Evolutionary conservation across 2,329 filamentous ascomycete genomes (phyloP).

Genomic region (Ilyonectria robusta): DNA sequence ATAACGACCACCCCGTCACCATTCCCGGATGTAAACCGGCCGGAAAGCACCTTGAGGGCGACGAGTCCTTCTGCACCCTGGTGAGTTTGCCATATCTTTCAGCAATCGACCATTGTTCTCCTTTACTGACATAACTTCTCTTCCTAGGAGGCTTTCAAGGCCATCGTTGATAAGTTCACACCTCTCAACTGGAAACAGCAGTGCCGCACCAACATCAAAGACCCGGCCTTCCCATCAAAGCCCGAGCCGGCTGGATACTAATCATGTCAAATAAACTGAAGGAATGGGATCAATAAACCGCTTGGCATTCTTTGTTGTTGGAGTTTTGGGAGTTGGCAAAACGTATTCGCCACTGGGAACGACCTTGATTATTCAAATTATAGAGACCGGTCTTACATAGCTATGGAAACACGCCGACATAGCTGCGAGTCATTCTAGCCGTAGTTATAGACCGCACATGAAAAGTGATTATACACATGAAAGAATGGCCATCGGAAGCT

Average conservation of each 20-base stretch:
- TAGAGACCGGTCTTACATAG: background rate
- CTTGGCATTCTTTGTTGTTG: background rate
- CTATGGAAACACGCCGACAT: background rate
- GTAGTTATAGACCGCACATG: background rate
- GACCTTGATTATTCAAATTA: background rate
- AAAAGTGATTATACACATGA: background rate
- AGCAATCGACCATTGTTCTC: background rate
- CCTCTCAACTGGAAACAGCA: constrained; percentile 81
- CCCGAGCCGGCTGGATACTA: constrained; percentile 68
- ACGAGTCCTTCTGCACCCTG: constrained; percentile 92
- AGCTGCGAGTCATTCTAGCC: background rate
- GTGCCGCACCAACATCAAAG: constrained; percentile 62
- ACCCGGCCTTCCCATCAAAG: constrained; percentile 61
- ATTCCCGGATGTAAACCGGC: constrained; percentile 84
- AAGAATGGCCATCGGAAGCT: background rate
- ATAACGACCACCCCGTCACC: constrained; percentile 87
- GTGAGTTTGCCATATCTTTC: constrained; percentile 60
- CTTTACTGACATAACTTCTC: constrained; percentile 25
- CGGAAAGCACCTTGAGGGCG: constrained; percentile 88
- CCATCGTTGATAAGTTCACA: constrained; percentile 90
- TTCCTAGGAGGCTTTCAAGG: constrained; percentile 85
- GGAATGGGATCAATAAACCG: background rate
- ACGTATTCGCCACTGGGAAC: background rate
- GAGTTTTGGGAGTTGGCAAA: constrained; percentile 22
- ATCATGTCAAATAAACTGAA: constrained; percentile 13